Evolutionary conservation across 257 asterid species (phyloP), one percentile per base, ranked within the genome.

Genomic region (Petunia secreta): DNA sequence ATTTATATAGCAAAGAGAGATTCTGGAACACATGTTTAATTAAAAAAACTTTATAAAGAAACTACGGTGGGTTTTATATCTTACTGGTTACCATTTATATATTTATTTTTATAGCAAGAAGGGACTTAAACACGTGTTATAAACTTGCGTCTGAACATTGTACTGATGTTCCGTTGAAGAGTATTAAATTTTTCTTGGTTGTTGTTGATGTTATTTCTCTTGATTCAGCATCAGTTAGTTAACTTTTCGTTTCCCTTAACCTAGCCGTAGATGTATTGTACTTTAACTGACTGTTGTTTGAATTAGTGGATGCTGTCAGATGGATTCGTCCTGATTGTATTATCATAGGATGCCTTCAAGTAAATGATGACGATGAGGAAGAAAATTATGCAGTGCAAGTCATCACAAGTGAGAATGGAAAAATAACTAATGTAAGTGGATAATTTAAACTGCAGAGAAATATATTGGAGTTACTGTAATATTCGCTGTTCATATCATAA

Each of bases 271-370:
- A 16, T 68, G 57, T 75, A 77, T 82, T 76, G 36, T 63, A 75
- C 64, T 39, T 64, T 77, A 15, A 83, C 87, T 64, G 55, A 69
- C 46, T 84, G 64, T 79, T 82, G 80, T 81, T 81, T 87, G 64
- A 73, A 50, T 81, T 91, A 96, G 99, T 94, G 86, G 98, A 95
- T 85, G 86, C 92, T 75, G 85, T 96, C 89, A 85, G 93, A 79
- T 96, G 98, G 98, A 83, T 91, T 85, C 97, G 97, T 78, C 85
- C 91, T 39, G 95, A 94, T 86, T 88, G 92, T 87, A 86, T 96
- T 55, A 89, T 92, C 84, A 84, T 96, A 80, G 99, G 99, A 80
- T 91, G 95, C 87, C 88, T 91, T 87, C 87, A 85, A 44, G 74
- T 85, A 81, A 86, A 84, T 87, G 94, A 87, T n/a, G 93, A 87